phyloP scores from a whole-genome alignment of 352 stramenopile species.

The Halophytophthora polymorphica region DNA sequence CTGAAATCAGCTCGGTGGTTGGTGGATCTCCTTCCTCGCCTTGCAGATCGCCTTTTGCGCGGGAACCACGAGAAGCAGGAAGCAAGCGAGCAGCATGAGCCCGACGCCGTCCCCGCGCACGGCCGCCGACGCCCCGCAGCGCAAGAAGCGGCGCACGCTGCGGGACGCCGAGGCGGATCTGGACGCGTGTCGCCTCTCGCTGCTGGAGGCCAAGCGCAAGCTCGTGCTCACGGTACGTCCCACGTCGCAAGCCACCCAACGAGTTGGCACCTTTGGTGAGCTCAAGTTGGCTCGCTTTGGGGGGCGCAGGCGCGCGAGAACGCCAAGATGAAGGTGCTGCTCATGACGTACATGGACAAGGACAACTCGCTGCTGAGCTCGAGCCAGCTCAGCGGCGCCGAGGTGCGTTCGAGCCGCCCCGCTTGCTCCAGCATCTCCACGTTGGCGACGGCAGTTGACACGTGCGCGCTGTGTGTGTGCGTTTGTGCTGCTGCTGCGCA shows the following conservation, averaged over 20 bases:
- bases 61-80: too few relatives aligned
- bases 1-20: too few relatives aligned
- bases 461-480: background rate
- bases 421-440: conserved; percentile 1
- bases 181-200: conserved; percentile 33
- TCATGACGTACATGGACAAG: conserved; percentile 87
- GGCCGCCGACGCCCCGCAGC: conserved; percentile 23
- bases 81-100: background rate
- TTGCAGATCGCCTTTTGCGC: too few relatives aligned
- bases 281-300: background rate
- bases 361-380: conserved; percentile 76
- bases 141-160: conserved; percentile 70
- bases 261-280: too few relatives aligned
- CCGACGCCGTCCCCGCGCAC: background rate
- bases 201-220: conserved; percentile 60
- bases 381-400: conserved; percentile 64
- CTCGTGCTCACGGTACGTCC: conserved; percentile 54
- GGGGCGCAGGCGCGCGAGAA: conserved; percentile 63
- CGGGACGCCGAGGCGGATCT: conserved; percentile 67
- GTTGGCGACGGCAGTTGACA: background rate
- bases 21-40: too few relatives aligned
- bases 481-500: too few relatives aligned
- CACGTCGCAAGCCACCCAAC: background rate
- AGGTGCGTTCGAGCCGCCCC: conserved; percentile 13
- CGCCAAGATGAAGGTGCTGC: conserved; percentile 82